These are phyloP conservation scores for Arthrocladium fulminans DNA, from an alignment of 2,329 filamentous ascomycete genomes.

Conservation along the genomic window DNA sequence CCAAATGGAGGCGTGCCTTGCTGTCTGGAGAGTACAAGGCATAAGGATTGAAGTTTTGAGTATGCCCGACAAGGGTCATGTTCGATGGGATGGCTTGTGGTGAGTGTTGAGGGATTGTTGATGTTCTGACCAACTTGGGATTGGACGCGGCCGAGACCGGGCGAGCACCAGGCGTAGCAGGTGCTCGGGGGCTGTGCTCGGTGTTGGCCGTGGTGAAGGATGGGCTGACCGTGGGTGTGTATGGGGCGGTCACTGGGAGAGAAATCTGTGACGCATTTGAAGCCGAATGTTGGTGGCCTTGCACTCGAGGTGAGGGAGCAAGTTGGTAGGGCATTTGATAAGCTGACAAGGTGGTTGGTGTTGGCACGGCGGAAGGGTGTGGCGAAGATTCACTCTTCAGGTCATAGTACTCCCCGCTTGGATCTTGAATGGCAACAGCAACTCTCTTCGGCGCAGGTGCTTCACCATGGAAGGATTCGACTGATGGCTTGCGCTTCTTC, in stretches of 20 bases:
- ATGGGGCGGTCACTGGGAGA: slow-evolving; percentile 41
- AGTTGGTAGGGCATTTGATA: slow-evolving; percentile 32
- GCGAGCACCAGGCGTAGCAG: slow-evolving; percentile 30
- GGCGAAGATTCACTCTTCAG: slow-evolving; percentile 38
- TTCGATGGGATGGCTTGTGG: slow-evolving; percentile 40
- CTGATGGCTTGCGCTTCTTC: slow-evolving; percentile 50
- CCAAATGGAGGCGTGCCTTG: slow-evolving; percentile 77
- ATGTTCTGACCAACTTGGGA: slow-evolving; percentile 58
- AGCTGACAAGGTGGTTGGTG: slow-evolving; percentile 35
- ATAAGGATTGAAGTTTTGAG: slow-evolving; percentile 60
- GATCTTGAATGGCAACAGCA: slow-evolving; percentile 33
- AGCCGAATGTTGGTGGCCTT: slow-evolving; percentile 35
- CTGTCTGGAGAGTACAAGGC: slow-evolving; percentile 59
- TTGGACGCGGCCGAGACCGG: slow-evolving; percentile 37
- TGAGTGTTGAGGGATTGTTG: slow-evolving; percentile 52
- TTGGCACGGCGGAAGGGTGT: slow-evolving; percentile 44
- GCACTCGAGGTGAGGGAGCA: slow-evolving; percentile 33
- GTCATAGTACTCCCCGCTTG: slow-evolving; percentile 45
- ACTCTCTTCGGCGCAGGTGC: slow-evolving; percentile 4
- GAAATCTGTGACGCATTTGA: slow-evolving; percentile 35
- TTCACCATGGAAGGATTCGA: slow-evolving; percentile 37
- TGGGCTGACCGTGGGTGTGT: slow-evolving; percentile 34
- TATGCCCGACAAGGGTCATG: slow-evolving; percentile 35
- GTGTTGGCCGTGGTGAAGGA: slow-evolving; percentile 40
- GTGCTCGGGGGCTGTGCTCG: slow-evolving; percentile 36